Base-by-base conservation (phyloP, 306 rosid species). In the Dryas octopetala region DNA sequence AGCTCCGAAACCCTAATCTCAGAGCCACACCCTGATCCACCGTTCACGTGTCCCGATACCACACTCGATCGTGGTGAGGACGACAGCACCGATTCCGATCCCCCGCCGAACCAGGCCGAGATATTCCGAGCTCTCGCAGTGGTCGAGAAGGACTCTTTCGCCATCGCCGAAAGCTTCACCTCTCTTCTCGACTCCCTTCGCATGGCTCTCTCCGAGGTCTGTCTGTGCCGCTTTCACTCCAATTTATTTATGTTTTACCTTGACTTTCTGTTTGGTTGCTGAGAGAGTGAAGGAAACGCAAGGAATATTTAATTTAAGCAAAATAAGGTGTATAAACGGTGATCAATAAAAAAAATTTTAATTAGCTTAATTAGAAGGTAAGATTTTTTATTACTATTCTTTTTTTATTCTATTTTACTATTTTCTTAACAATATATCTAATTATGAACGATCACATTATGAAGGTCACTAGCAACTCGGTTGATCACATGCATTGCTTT, bases 141-240 rank as follows among this genome's bases (percentile, higher is more conserved):
- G 4, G 93, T 90, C 7, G 97, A 90, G 88, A 79, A 90, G 55
- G 93, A 90, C 62, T 91, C 98, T 5, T 23, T 85, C n/a, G 97
- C 89, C 69, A 87, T 91, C 45, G 88, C 95, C 26, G 82, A 89
- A 71, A 94, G 93, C 74, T 94, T 88, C 85, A 76, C 81, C 76
- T 86, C 97, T 62, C 93, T 91, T 73, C 91, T 94, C 83, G 87
- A 85, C 41, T 90, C 96, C 26, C 95, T 94, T 67, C 93, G 96
- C 6, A 46, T 81, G 45, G 85, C 93, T 13, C 96, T 94, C 80
- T 90, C 95, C 44, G 82, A 88, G 91, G 91, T 89, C 23, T 3
- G 88, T 87, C n/a, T 5, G 26, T 11, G 59, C 26, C 12, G 19
- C 17, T 53, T 74, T 47, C 59, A 1, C 13, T 16, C 44, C 17